Evolutionary conservation across 192 early-diverging fungal species (phyloP).

Genomic region (Rhizophagus prolifer): DNA sequence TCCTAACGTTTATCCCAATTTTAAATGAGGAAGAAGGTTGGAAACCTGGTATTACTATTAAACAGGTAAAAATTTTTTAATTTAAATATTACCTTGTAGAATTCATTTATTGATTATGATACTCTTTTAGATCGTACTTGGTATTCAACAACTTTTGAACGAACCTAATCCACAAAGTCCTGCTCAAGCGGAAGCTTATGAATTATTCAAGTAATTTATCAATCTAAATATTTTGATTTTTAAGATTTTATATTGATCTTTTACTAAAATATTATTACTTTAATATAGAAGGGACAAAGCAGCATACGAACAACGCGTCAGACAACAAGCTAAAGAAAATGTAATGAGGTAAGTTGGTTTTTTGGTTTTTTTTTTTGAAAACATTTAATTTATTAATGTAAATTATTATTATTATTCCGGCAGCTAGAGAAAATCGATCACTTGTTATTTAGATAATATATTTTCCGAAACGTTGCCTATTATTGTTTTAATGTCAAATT

Average conservation of each 20-base stretch:
- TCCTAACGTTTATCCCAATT: conserved; percentile 97
- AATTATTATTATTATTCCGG: too few species aligned
- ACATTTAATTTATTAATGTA: not conserved
- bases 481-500: too few species aligned
- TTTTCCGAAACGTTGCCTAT: too few species aligned
- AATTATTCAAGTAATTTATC: conserved; percentile 34
- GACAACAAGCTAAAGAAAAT: conserved; percentile 56
- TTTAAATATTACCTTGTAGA: not conserved
- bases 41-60: conserved; percentile 94
- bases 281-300: conserved; percentile 44
- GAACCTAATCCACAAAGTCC: not conserved
- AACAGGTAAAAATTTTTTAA: conserved; percentile 61
- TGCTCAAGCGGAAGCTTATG: conserved; percentile 40
- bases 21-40: conserved; percentile 93
- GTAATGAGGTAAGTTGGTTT: not conserved
- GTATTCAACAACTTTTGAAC: not conserved
- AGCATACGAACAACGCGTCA: conserved; percentile 57
- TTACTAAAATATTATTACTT: not conserved
- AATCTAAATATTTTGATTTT: not conserved
- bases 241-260: not conserved
- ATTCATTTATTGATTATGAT: not conserved
- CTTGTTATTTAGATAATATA: too few species aligned
- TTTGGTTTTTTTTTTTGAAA: not conserved
- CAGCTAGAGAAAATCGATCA: not conserved
- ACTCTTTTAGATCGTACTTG: not conserved